Conservation (phyloP, 2,329 filamentous ascomycete genomes). For the Lachnellula arida region DNA sequence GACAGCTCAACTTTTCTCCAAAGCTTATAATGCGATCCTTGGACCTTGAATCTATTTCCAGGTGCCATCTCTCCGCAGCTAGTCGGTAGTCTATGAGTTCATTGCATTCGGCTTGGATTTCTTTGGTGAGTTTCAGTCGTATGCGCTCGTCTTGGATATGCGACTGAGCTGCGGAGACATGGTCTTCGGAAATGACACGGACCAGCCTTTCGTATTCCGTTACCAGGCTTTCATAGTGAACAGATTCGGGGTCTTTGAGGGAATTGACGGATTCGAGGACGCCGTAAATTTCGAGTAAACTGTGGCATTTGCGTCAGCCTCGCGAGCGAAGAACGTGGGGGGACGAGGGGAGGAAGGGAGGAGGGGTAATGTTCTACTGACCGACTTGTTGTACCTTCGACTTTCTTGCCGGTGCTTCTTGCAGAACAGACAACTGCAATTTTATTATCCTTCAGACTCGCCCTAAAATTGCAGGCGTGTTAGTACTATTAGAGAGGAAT, state of each 20-base stretch:
- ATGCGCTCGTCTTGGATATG: slow-evolving; percentile 56
- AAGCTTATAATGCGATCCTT: slow-evolving; percentile 90
- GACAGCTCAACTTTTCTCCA: slow-evolving; percentile 92
- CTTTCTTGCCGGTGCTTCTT: slow-evolving; percentile 88
- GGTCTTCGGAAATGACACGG: slow-evolving; percentile 75
- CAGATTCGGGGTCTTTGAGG: slow-evolving; percentile 47
- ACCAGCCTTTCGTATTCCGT: slow-evolving; percentile 70
- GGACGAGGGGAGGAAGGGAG: slow-evolving; percentile 31
- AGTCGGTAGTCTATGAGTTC: slow-evolving; percentile 70
- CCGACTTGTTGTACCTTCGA: slow-evolving; percentile 92
- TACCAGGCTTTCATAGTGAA: slow-evolving; percentile 48
- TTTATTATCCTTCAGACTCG: slow-evolving; percentile 61
- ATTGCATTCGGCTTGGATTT: slow-evolving; percentile 74
- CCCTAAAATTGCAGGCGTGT: slow-evolving; percentile 36
- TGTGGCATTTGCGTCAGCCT: slow-evolving; percentile 14
- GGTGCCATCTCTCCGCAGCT: slow-evolving; percentile 60
- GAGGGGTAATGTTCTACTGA: slow-evolving; percentile 40
- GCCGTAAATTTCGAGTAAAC: slow-evolving; percentile 54
- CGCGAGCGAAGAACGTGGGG: slow-evolving; percentile 1
- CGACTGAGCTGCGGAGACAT: slow-evolving; percentile 65
- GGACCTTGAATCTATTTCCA: slow-evolving; percentile 72
- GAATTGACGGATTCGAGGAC: slow-evolving; percentile 51
- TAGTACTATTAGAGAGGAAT: background rate
- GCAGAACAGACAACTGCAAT: slow-evolving; percentile 95
- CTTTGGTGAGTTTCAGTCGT: slow-evolving; percentile 53